Base-by-base conservation (phyloP, 23 red algal species). In the Rhodosorus marinus region DNA sequence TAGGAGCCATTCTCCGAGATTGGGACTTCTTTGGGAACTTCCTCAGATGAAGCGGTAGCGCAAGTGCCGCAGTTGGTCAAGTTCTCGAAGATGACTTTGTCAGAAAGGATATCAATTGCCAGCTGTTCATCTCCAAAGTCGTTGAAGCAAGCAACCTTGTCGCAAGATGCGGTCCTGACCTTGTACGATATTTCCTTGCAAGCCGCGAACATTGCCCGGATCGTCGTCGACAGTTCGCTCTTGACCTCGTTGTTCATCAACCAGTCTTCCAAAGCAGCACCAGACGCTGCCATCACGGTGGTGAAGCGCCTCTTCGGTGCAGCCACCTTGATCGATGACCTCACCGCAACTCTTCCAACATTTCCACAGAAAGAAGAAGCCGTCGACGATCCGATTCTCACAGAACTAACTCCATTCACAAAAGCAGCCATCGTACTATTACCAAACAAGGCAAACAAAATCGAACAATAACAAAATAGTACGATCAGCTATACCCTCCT, bases 181-280 rank as follows among this genome's bases (percentile, higher is more conserved):
- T 95, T 82, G 65, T 95, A 95, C 3, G 76, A 77, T 36, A 95
- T 67, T 57, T 83, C 88, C 61, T 95, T 95, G 71, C 88, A 95
- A 8, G 88, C 79, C 15, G 66, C 62, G 41, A 95, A 95, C 23
- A 95, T 71, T 47, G 69, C 58, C 17, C 64, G 64, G 6, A 81
- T 71, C 51, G 70, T 76, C 42, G 62, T 67, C 36, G 62, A 61
- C 23, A 95, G 64, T 56, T 77, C 66, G 9, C 53, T 64, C 31
- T 95, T 80, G 27, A 57, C 52, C 11, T 43, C 38, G 11, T 11
- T 11, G 8, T 60, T 56, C 9, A 61, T 6, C 27, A 83, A 53
- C 64, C 64, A 83, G 55, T 83, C 78, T 46, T 83, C 78, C 38
- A 83, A n/a, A n/a, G n/a, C n/a, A n/a, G n/a, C n/a, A n/a, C n/a